Evolutionary conservation across 2,329 filamentous ascomycete genomes (phyloP).

Genomic region (Penicillium digitatum): DNA sequence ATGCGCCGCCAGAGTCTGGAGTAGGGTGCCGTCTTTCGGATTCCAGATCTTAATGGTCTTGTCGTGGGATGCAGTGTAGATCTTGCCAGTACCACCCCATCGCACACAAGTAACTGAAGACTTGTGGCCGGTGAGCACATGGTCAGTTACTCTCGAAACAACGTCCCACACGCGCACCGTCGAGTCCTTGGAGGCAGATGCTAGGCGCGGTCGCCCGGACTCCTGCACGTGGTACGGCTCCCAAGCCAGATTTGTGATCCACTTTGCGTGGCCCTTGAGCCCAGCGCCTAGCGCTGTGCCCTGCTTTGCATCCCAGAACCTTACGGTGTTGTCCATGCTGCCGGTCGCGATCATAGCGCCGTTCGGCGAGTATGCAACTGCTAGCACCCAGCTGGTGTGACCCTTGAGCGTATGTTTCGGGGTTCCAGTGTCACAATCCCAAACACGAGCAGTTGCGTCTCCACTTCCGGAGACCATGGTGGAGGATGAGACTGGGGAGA

Average conservation of each 20-base stretch:
- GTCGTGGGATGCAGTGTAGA: slow-evolving; percentile 85
- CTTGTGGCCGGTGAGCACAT: slow-evolving; percentile 83
- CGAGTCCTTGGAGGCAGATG: slow-evolving; percentile 82
- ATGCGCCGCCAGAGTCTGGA: slow-evolving; percentile 75
- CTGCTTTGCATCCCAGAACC: slow-evolving; percentile 80
- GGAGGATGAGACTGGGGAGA: slow-evolving; percentile 73
- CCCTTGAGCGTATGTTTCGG: slow-evolving; percentile 80
- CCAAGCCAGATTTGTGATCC: slow-evolving; percentile 84
- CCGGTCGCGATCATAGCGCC: slow-evolving; percentile 78
- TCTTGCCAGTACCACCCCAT: slow-evolving; percentile 85
- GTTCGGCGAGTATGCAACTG: slow-evolving; percentile 82
- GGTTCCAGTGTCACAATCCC: slow-evolving; percentile 92
- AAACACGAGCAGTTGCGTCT: slow-evolving; percentile 85
- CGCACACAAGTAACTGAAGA: slow-evolving; percentile 82
- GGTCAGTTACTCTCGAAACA: slow-evolving; percentile 71
- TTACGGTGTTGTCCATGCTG: slow-evolving; percentile 87
- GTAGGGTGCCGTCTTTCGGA: slow-evolving; percentile 68
- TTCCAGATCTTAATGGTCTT: slow-evolving; percentile 93
- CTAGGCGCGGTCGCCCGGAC: slow-evolving; percentile 69
- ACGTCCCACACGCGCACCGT: slow-evolving; percentile 86
- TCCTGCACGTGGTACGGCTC: slow-evolving; percentile 85
- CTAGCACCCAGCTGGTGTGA: slow-evolving; percentile 85
- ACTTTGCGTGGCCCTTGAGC: slow-evolving; percentile 82
- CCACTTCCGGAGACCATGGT: slow-evolving; percentile 83
- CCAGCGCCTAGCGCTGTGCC: slow-evolving; percentile 68